These are phyloP conservation scores for Russula abietina DNA, from an alignment of 768 basidiomycete species.

Conservation along the genomic window DNA sequence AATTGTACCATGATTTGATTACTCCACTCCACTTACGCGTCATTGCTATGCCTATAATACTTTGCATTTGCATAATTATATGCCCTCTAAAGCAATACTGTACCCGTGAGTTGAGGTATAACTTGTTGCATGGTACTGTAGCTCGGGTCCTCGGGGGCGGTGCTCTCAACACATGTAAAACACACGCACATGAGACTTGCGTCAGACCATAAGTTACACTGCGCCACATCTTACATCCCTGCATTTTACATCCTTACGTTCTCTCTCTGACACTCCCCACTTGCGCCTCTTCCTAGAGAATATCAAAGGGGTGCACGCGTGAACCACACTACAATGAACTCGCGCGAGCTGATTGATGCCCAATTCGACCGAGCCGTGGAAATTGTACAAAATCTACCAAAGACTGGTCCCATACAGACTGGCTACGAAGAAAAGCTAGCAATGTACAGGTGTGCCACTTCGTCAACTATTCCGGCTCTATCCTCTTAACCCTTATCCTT, in stretches of 20 bases:
- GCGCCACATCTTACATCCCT: not conserved
- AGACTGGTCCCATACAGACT: constrained; percentile 92
- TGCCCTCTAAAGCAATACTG: not conserved
- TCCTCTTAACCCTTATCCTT: not conserved
- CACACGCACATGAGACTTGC: too few species aligned
- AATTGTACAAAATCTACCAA: constrained; percentile 87
- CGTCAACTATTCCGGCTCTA: not conserved
- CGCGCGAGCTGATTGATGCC: constrained; percentile 61
- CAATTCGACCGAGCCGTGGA: constrained; percentile 94
- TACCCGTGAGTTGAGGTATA: not conserved
- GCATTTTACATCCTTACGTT: not conserved
- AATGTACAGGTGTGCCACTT: constrained; percentile 68
- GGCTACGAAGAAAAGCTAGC: constrained; percentile 91
- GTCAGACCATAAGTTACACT: not conserved
- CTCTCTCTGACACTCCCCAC: not conserved
- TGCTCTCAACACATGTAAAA: not conserved
- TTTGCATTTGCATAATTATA: constrained; percentile 1
- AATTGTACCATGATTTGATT: constrained; percentile 3
- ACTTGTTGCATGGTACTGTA: not conserved
- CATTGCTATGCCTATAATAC: not conserved
- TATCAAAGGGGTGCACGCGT: not conserved
- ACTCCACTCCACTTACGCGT: not conserved
- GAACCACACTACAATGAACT: constrained; percentile 42
- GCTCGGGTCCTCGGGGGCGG: not conserved
- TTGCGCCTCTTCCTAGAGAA: not conserved